Evolutionary conservation across 768 basidiomycete species (phyloP), one percentile per base, ranked within the genome.

Genomic region (Russula sp.): DNA sequence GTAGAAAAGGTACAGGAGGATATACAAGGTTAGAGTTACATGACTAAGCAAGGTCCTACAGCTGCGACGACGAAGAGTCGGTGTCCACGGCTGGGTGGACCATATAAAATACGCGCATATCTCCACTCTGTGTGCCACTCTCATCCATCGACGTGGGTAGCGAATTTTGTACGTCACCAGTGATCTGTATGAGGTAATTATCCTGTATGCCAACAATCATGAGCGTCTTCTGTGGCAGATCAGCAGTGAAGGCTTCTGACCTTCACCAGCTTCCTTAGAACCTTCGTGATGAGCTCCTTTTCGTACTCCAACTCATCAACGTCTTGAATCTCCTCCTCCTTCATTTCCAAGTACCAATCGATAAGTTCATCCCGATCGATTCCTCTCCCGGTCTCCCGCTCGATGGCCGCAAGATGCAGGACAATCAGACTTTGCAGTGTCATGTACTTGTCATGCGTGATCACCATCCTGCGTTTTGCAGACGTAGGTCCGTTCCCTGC

Each of bases 391-490:
- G 83, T 86, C 68, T 84, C 82, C 32, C 81, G 79, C 75, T 99
- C 97, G 13, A 84, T 77, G 41, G 87, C 84, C 18, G 84, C 77
- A 29, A 99, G 76, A 68, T 94, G 88, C 59, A 95, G 70, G 34
- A 99, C 85, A 68, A 97, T 83, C 66, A 98, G 78, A 69, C 86
- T 90, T 76, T 93, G 93, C 67, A 98, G 80, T 46, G 85, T 82
- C 75, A 93, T 85, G 74, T 93, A 99, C 72, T 90, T 86, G 80
- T 98, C 96, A 73, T 98, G 93, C 5, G 95, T 92, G 75, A 99
- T 98, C 65, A 90, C 78, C 85, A 96, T 87, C 68, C 92, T 85
- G 71, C 80, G 78, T 74, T 82, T 90, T 49, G 83, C 78, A 32
- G 74, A 61, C 9, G 78, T 76, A 36, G 79, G 72, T n/a, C 73